Conservation (phyloP, 345 rosid species). For the Eutrema yunnanense region DNA sequence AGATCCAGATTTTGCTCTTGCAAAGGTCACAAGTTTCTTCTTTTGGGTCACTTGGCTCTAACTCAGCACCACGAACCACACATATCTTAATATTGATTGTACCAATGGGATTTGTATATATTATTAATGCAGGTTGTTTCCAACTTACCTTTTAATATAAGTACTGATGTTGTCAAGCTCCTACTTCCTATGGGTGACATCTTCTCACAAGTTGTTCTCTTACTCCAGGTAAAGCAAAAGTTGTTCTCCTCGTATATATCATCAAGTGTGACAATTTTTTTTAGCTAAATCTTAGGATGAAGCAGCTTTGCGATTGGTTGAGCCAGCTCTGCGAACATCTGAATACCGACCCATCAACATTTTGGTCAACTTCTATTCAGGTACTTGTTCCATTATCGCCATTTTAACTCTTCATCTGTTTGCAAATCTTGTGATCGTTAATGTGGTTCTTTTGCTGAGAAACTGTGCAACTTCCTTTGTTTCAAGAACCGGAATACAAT, state of each 20-base stretch:
- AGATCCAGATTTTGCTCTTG: slow-evolving; percentile 24
- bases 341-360: slow-evolving; percentile 77
- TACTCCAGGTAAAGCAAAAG: slow-evolving; percentile 59
- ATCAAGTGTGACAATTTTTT: not conserved
- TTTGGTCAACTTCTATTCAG: slow-evolving; percentile 74
- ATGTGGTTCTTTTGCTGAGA: not conserved
- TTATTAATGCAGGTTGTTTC: slow-evolving; percentile 63
- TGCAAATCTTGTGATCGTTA: not conserved
- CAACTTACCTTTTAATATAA: slow-evolving; percentile 83
- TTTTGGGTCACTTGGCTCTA: not conserved
- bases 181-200: slow-evolving; percentile 95
- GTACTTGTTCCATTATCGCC: slow-evolving; percentile 28
- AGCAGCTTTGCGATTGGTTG: slow-evolving; percentile 68
- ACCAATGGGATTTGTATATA: not conserved
- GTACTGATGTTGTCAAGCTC: slow-evolving; percentile 73
- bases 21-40: slow-evolving; percentile 51
- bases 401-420: not conserved
- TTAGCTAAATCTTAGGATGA: slow-evolving; percentile 52
- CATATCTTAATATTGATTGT: not conserved
- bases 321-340: slow-evolving; percentile 53
- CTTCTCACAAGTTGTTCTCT: slow-evolving; percentile 80
- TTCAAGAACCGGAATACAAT: slow-evolving; percentile 79
- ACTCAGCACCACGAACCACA: not conserved
- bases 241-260: not conserved
- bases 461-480: slow-evolving; percentile 2